phyloP scores from a whole-genome alignment of 2,329 filamentous ascomycete species.

The Emmonsiellopsis sp. region DNA sequence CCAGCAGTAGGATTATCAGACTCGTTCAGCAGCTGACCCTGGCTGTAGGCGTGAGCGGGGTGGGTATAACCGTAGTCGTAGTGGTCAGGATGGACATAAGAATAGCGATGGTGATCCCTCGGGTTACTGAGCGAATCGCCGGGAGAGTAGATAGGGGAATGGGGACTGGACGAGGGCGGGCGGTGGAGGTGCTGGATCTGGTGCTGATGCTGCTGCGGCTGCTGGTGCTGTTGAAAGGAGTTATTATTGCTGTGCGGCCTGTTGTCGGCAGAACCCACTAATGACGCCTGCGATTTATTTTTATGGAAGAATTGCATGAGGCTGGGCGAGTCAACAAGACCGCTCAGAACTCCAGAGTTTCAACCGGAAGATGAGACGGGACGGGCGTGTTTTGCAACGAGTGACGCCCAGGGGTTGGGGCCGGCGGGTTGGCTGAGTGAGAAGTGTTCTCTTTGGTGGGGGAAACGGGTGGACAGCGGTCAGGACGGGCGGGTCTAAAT shows the following conservation, averaged over 20 bases:
- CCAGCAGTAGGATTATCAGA: conserved; percentile 2
- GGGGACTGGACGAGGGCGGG: neutral
- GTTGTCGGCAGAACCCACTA: conserved; percentile 6
- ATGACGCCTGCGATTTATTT: conserved; percentile 16
- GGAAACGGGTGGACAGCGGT: neutral
- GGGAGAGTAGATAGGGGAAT: neutral
- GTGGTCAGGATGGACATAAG: neutral
- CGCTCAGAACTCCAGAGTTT: neutral
- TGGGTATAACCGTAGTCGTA: conserved; percentile 9
- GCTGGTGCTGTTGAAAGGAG: conserved; percentile 4
- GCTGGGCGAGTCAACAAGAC: neutral
- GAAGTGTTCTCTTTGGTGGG: neutral
- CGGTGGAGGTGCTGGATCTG: neutral
- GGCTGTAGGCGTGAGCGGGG: conserved; percentile 7
- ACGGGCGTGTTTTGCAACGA: neutral
- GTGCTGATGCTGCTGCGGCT: conserved; percentile 4
- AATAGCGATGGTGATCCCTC: neutral
- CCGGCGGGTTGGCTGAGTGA: neutral
- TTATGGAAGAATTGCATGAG: conserved; percentile 15
- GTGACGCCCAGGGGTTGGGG: neutral
- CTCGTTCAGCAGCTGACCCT: neutral
- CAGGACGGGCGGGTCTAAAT: conserved; percentile 2
- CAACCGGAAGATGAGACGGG: neutral
- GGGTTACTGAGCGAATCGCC: neutral
- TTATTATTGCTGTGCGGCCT: neutral